A percentile compares a stretch with the other conserved stretches of the same genome.
phyloP scores from a whole-genome alignment of 2,329 filamentous ascomycete genomes.

The Coniochaeta sp. region DNA sequence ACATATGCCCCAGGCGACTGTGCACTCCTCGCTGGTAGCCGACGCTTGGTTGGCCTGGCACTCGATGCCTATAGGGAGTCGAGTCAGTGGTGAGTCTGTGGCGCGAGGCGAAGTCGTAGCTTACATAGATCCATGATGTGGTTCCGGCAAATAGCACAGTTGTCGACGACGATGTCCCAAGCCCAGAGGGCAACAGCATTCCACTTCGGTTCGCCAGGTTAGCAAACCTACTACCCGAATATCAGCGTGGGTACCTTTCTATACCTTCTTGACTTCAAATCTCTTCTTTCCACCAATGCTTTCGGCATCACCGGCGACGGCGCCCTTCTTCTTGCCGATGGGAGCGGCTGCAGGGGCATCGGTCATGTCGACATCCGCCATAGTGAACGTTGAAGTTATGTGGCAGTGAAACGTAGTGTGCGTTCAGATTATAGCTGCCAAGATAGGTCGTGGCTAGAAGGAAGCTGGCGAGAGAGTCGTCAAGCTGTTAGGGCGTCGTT shows the following conservation, averaged over 20 bases:
- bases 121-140: conserved; percentile 99
- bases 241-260: neutral
- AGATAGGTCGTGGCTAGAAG: too few relatives aligned
- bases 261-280: conserved; percentile 98
- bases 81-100: neutral
- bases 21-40: conserved; percentile 95
- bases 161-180: conserved; percentile 99
- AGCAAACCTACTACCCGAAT: neutral
- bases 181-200: conserved; percentile 98
- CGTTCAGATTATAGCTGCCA: too few relatives aligned
- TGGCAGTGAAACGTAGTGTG: neutral
- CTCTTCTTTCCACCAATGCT: conserved; percentile 72
- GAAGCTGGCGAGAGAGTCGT: neutral
- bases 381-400: conserved; percentile 27
- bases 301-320: conserved; percentile 34
- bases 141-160: conserved; percentile 98
- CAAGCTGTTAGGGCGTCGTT: neutral
- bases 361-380: conserved; percentile 97
- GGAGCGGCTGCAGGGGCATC: conserved; percentile 59
- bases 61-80: conserved; percentile 64
- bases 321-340: conserved; percentile 41
- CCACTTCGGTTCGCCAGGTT: conserved; percentile 55
- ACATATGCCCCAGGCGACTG: conserved; percentile 98
- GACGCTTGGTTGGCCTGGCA: conserved; percentile 98
- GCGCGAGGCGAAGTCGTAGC: conserved; percentile 16